phyloP scores from a whole-genome alignment of 305 asterid genomes.

The Fraxinus velutina region DNA sequence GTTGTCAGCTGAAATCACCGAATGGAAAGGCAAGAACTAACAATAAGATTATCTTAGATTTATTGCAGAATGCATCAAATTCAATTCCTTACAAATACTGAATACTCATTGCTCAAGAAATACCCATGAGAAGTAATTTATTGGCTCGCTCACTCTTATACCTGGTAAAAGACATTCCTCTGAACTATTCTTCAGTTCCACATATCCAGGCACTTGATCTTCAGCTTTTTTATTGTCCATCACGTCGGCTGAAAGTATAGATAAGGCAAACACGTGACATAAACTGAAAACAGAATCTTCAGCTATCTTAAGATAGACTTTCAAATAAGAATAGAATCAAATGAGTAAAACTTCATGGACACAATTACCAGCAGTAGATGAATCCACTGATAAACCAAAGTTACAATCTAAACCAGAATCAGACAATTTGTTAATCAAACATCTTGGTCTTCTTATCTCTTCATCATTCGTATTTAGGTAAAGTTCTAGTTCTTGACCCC shows the following conservation, averaged over 20 bases:
- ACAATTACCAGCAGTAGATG: conserved; percentile 47
- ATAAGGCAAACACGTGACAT: conserved; percentile 18
- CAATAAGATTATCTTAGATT: conserved; percentile 23
- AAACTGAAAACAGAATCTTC: conserved; percentile 15
- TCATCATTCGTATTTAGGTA: conserved; percentile 33
- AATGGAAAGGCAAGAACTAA: conserved; percentile 28
- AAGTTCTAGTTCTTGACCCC: conserved; percentile 35
- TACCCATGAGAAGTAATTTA: conserved; percentile 20
- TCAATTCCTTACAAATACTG: conserved; percentile 22
- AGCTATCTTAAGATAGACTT: conserved; percentile 20
- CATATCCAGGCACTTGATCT: conserved; percentile 36
- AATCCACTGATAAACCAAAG: conserved; percentile 36
- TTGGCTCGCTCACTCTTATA: conserved; percentile 28
- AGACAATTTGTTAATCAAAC: conserved; percentile 24
- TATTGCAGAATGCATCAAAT: conserved; percentile 12
- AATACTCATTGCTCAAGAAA: conserved; percentile 20
- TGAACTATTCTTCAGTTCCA: conserved; percentile 31
- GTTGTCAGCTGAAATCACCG: conserved; percentile 44
- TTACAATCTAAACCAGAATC: conserved; percentile 48
- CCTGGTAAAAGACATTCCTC: conserved; percentile 48
- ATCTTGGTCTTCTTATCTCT: conserved; percentile 24
- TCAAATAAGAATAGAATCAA: conserved; percentile 22
- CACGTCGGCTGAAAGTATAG: conserved; percentile 28
- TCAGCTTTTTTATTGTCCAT: conserved; percentile 33
- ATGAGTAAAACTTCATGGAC: conserved; percentile 22